A percentile compares a stretch with the other conserved stretches of the same genome.
These are phyloP conservation scores for Glarea lozoyensis DNA, from an alignment of 495 filamentous ascomycete genomes.

Conservation along the genomic window DNA sequence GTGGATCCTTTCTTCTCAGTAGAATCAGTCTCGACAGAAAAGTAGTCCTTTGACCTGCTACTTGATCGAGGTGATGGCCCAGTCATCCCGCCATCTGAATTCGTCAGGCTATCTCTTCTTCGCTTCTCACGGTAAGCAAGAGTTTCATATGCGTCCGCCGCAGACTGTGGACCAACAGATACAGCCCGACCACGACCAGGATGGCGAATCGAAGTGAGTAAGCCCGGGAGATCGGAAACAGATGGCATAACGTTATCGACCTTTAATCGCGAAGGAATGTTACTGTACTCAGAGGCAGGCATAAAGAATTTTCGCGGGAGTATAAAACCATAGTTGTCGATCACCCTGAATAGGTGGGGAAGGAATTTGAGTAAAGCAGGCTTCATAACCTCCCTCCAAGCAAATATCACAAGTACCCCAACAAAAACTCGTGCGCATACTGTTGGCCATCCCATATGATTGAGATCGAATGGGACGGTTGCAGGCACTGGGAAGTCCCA, in stretches of 20 bases:
- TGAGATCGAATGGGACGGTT: conserved; percentile 55
- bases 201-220: conserved; percentile 72
- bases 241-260: conserved; percentile 82
- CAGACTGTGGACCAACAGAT: conserved; percentile 88
- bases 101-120: conserved; percentile 53
- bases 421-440: conserved; percentile 58
- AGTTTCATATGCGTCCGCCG: conserved; percentile 92
- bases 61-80: neutral
- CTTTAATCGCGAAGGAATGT: conserved; percentile 65
- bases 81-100: neutral
- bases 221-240: conserved; percentile 69
- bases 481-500: conserved; percentile 50
- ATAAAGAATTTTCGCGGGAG: conserved; percentile 85
- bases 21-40: neutral
- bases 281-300: conserved; percentile 80
- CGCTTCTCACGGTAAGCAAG: conserved; percentile 83
- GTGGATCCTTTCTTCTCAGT: conserved; percentile 13
- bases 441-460: conserved; percentile 51
- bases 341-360: conserved; percentile 77
- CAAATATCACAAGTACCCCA: conserved; percentile 75
- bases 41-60: neutral
- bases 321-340: conserved; percentile 69
- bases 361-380: conserved; percentile 66
- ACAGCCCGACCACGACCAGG: conserved; percentile 70
- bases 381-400: conserved; percentile 84